Conservation (phyloP, 192 early-diverging fungal genomes). For the Mortierella claussenii region DNA sequence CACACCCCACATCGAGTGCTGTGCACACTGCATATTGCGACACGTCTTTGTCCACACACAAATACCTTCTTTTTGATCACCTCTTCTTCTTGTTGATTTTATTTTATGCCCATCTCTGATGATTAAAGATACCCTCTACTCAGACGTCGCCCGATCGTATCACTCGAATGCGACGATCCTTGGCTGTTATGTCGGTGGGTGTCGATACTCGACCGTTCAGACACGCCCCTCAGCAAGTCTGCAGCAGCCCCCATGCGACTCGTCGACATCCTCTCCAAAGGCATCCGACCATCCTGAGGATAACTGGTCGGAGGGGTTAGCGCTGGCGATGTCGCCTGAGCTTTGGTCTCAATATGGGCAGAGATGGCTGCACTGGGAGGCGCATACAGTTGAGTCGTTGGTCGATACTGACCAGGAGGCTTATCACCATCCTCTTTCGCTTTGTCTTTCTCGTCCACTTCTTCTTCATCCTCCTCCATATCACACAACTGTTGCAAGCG, state of each 20-base stretch:
- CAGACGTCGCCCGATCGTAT: slow-evolving; percentile 33
- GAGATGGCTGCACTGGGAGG: slow-evolving; percentile 40
- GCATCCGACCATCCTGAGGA: slow-evolving; percentile 30
- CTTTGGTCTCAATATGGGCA: slow-evolving; percentile 29
- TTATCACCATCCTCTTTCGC: neutral
- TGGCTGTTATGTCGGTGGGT: slow-evolving; percentile 29
- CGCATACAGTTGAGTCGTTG: slow-evolving; percentile 17
- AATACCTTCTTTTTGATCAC: too few relatives aligned
- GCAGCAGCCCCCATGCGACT: slow-evolving; percentile 22
- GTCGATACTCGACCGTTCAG: slow-evolving; percentile 29
- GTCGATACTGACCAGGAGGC: slow-evolving; percentile 11
- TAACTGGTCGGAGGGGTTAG: slow-evolving; percentile 23
- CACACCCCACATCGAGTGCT: too few relatives aligned
- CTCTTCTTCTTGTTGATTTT: too few relatives aligned
- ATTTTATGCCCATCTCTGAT: too few relatives aligned
- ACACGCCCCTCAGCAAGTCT: slow-evolving; percentile 32
- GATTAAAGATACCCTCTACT: too few relatives aligned
- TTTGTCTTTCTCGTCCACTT: slow-evolving; percentile 2
- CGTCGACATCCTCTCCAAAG: slow-evolving; percentile 12
- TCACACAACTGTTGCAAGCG: slow-evolving; percentile 3
- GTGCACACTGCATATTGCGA: too few relatives aligned
- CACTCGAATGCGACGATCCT: slow-evolving; percentile 38
- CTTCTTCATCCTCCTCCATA: neutral
- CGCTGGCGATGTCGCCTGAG: slow-evolving; percentile 24
- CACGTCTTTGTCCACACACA: too few relatives aligned